These are phyloP conservation scores for Cafeteria roenbergensis DNA, from an alignment of 108 stramenopile species.

Conservation along the genomic window DNA sequence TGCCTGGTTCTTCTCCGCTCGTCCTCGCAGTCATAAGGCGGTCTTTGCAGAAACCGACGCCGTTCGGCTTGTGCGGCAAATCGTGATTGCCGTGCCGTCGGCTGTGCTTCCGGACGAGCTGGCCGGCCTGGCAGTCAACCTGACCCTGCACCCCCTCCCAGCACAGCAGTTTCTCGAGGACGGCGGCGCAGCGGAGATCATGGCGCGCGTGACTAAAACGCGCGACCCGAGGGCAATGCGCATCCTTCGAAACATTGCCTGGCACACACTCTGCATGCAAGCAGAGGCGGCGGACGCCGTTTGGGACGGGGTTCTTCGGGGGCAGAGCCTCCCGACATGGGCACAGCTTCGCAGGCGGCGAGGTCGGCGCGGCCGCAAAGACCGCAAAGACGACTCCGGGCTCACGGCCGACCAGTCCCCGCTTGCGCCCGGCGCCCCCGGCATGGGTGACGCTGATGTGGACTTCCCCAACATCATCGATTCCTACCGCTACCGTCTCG, in stretches of 20 bases:
- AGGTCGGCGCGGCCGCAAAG: not conserved
- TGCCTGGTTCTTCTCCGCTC: too few species aligned
- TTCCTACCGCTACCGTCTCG: not conserved
- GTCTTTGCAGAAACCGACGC: constrained; percentile 29
- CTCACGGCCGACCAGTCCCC: not conserved
- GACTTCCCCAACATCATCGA: not conserved
- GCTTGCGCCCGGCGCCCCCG: not conserved
- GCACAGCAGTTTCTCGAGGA: not conserved
- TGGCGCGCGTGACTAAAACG: constrained; percentile 26
- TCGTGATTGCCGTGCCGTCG: constrained; percentile 32
- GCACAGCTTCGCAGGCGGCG: not conserved
- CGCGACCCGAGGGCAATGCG: constrained; percentile 25
- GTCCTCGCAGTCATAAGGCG: too few species aligned
- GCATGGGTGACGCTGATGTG: not conserved
- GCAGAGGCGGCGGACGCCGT: not conserved
- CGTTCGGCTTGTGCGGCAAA: constrained; percentile 34
- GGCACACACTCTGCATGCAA: constrained; percentile 34
- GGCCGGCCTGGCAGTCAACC: constrained; percentile 37
- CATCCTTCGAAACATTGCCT: constrained; percentile 36
- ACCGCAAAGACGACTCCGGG: not conserved
- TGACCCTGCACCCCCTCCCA: constrained; percentile 20
- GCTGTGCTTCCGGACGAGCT: constrained; percentile 31
- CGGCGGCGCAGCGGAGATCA: constrained; percentile 14
- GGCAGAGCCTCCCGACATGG: not conserved
- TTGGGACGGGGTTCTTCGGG: too few species aligned